Evolutionary conservation across 2,329 filamentous ascomycete species (phyloP), one percentile per base, ranked within the genome.

Genomic region (Beauveria sp.): DNA sequence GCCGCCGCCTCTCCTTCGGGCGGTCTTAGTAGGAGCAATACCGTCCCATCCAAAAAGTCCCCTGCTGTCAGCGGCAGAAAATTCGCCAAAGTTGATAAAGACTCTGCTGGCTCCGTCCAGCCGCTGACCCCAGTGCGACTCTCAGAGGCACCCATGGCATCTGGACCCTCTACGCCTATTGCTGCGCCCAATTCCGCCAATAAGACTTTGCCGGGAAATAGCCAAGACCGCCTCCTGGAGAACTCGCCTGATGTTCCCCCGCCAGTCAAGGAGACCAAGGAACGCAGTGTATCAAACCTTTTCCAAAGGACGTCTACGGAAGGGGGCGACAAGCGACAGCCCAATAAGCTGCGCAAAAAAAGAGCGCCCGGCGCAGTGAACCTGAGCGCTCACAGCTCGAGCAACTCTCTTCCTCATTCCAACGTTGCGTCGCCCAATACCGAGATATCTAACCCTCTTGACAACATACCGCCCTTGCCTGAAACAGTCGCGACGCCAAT

Each of bases 291-390:
- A 61, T 81, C 88, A 57, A 84, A 79, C 68, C 77, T 96, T 43
- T 89, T 96, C 69, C 83, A 89, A 68, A 83, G 88, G 65, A 88
- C 89, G 2, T 85, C 88, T 1, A 81, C 82, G 0, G 74, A 76
- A 24, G 81, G 78, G 20, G 81, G 77, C 43, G 87, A 87, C 65
- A 87, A 83, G 68, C 84, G 90, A 51, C 88, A 88, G 71, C 91
- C 92, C 0, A 97, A 96, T 70, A 96, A 97, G 74, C 78, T 99
- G 57, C 89, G 88, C 73, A 98, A 98, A 79, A 96, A 91, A 74
- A 82, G 87, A 65, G 79, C 89, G 61, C 88, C 90, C 0, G 88
- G 86, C 48, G 91, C 90, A 69, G 76, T 89, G 24, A 93, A 91
- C 67, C 88, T 88, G 22, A 97, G 93, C 71, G 93, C 93, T 0